Percentiles rank a stretch among this genome's conserved stretches.
Conservation (phyloP, 306 rosid genomes). For the Pterocarpus santalinus region DNA sequence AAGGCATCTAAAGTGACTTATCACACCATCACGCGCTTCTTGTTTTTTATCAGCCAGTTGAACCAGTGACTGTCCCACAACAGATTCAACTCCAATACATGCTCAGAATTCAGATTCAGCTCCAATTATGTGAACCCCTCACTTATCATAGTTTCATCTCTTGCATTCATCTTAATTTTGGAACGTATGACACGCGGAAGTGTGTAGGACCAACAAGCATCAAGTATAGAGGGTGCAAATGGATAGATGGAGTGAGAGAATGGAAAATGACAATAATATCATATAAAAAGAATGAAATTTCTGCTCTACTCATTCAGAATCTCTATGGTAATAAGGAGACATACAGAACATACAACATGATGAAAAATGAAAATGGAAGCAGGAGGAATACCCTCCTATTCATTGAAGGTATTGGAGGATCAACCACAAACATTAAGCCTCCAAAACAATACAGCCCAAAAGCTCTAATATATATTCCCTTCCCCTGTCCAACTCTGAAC, state of each 20-base stretch:
- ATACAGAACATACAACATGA: constrained; percentile 58
- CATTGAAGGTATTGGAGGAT: constrained; percentile 54
- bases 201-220: no score
- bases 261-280: constrained; percentile 30
- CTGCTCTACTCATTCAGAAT: constrained; percentile 44
- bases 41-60: no score
- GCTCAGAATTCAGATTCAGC: no score
- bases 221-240: no score
- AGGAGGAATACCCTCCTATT: constrained; percentile 60
- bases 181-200: no score
- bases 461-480: constrained; percentile 24
- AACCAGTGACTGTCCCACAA: no score
- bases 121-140: no score
- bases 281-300: constrained; percentile 61
- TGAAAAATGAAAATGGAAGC: constrained; percentile 54
- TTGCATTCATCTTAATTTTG: no score
- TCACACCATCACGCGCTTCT: no score
- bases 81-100: no score
- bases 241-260: background rate
- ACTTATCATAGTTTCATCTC: no score
- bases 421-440: constrained; percentile 52
- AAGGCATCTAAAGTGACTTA: no score
- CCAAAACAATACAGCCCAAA: constrained; percentile 49
- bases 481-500: constrained; percentile 48
- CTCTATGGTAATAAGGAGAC: constrained; percentile 38